phyloP scores from a whole-genome alignment of 2,329 filamentous ascomycete genomes.

The Onygena corvina region DNA sequence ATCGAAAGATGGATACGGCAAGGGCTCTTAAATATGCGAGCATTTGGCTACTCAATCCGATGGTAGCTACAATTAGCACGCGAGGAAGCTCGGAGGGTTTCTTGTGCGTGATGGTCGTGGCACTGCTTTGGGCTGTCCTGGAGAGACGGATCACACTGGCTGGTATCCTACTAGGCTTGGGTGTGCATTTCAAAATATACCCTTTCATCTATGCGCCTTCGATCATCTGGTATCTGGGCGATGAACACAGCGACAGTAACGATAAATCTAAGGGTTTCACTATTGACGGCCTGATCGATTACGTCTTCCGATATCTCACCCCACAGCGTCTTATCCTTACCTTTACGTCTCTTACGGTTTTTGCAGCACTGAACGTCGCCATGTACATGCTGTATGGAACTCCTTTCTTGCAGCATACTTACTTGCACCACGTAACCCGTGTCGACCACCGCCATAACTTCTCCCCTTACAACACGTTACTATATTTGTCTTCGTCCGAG shows the following conservation, averaged over 20 bases:
- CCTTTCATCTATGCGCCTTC: slow-evolving; percentile 82
- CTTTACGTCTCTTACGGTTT: slow-evolving; percentile 57
- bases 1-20: slow-evolving; percentile 38
- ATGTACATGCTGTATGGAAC: slow-evolving; percentile 73
- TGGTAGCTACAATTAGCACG: slow-evolving; percentile 95
- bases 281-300: background rate
- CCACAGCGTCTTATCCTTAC: slow-evolving; percentile 28
- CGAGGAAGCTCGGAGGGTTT: slow-evolving; percentile 87
- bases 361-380: slow-evolving; percentile 56
- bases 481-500: slow-evolving; percentile 70
- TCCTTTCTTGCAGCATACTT: slow-evolving; percentile 80
- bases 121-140: slow-evolving; percentile 69
- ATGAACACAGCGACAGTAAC: slow-evolving; percentile 5
- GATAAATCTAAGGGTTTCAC: slow-evolving; percentile 1
- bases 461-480: slow-evolving; percentile 82
- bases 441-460: slow-evolving; percentile 98
- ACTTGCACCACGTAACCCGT: slow-evolving; percentile 79
- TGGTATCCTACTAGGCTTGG: slow-evolving; percentile 63
- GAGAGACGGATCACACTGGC: slow-evolving; percentile 51
- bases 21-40: slow-evolving; percentile 63
- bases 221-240: slow-evolving; percentile 33
- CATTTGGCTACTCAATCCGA: slow-evolving; percentile 91
- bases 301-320: slow-evolving; percentile 27
- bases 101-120: slow-evolving; percentile 71
- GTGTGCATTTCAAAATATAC: slow-evolving; percentile 97